phyloP scores from a whole-genome alignment of 2,329 filamentous ascomycete genomes.

The Pyricularia sp. region DNA sequence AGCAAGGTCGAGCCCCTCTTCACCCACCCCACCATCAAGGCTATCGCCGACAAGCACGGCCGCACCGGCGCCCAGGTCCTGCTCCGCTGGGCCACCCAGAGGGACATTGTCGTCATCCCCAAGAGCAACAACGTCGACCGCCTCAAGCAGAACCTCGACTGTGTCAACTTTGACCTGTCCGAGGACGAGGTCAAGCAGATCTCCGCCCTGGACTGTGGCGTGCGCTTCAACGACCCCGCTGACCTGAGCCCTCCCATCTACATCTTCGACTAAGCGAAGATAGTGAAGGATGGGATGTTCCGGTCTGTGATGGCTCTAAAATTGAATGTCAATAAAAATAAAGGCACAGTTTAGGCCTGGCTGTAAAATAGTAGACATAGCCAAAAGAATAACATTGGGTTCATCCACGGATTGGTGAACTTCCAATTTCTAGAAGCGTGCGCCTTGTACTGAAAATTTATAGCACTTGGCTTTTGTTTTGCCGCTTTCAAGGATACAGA shows the following conservation, averaged over 20 bases:
- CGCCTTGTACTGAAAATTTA: no score
- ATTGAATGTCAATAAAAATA: neutral
- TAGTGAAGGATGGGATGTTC: neutral
- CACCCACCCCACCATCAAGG: conserved; percentile 41
- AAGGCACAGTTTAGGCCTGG: neutral
- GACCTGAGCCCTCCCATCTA: conserved; percentile 7
- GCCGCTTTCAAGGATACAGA: no score
- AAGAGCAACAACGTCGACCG: conserved; percentile 47
- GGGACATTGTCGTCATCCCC: conserved; percentile 69
- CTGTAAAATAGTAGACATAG: neutral
- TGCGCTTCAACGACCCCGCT: conserved; percentile 51
- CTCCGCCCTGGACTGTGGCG: conserved; percentile 36
- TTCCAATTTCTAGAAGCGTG: no score
- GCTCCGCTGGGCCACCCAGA: conserved; percentile 79
- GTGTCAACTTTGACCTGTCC: conserved; percentile 42
- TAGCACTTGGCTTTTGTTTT: no score
- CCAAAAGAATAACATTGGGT: neutral
- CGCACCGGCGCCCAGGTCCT: conserved; percentile 74
- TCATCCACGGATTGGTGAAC: neutral
- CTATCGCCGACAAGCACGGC: conserved; percentile 56
- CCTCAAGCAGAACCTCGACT: conserved; percentile 45
- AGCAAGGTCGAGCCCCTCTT: conserved; percentile 32
- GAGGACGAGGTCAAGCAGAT: conserved; percentile 46
- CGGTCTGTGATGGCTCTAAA: neutral
- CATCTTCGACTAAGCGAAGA: conserved; percentile 8